Conservation (phyloP, 2,329 filamentous ascomycete species). For the Chrysoporthe austroafricana region DNA sequence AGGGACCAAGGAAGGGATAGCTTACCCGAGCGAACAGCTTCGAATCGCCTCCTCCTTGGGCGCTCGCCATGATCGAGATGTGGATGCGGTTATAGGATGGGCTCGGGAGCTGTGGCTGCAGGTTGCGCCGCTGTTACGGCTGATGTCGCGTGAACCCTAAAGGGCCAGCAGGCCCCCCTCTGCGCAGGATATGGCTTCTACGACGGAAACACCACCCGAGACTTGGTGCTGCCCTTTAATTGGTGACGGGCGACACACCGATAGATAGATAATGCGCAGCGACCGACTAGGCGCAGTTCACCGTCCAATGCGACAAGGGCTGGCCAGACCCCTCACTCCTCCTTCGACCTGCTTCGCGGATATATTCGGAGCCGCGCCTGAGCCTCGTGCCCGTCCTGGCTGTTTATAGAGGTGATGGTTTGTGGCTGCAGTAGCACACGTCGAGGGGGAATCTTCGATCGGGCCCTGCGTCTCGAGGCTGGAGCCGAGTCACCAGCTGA, state of each 20-base stretch:
- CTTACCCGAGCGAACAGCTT: conserved; percentile 98
- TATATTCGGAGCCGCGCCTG: conserved; percentile 4
- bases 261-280: conserved; percentile 15
- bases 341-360: neutral
- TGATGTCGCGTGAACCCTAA: conserved; percentile 25
- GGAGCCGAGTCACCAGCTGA: neutral
- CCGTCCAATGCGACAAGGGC: conserved; percentile 18
- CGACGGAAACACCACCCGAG: conserved; percentile 20
- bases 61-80: conserved; percentile 54
- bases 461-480: conserved; percentile 8
- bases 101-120: conserved; percentile 15
- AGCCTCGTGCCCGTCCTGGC: conserved; percentile 15
- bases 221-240: conserved; percentile 22
- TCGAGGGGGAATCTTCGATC: neutral
- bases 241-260: conserved; percentile 17
- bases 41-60: conserved; percentile 83
- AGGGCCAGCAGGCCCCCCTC: conserved; percentile 9
- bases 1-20: conserved; percentile 29
- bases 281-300: conserved; percentile 13
- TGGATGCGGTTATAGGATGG: conserved; percentile 12
- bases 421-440: conserved; percentile 23
- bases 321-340: conserved; percentile 19
- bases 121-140: conserved; percentile 14
- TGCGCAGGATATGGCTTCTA: conserved; percentile 18
- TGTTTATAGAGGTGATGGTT: neutral